Conservation (phyloP, 345 rosid species). For the Syzygium grande region DNA sequence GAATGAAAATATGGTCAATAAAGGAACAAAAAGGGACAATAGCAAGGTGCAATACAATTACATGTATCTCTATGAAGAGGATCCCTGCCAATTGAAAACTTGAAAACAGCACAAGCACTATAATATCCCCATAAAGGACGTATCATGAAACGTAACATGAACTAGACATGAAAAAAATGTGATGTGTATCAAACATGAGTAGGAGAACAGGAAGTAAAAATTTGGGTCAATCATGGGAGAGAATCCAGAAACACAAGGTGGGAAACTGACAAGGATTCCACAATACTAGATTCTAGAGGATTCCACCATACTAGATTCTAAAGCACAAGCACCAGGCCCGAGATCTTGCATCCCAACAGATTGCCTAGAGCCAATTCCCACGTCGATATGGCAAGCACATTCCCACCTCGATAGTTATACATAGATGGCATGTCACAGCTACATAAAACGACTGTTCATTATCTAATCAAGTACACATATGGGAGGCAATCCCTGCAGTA, state of each 20-base stretch:
- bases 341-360: background rate
- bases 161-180: background rate
- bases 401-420: background rate
- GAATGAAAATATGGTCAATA: too few species aligned
- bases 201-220: background rate
- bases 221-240: background rate
- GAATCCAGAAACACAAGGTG: background rate
- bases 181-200: background rate
- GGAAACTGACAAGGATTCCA: background rate
- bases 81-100: too few species aligned
- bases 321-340: background rate
- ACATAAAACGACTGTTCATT: background rate
- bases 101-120: background rate
- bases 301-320: background rate
- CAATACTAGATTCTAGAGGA: background rate
- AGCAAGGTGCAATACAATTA: background rate
- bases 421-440: background rate
- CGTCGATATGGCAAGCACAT: background rate
- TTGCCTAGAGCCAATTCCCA: background rate
- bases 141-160: background rate
- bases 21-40: too few species aligned
- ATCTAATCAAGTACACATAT: conserved; percentile 50
- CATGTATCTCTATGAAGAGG: too few species aligned
- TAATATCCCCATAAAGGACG: background rate
- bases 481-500: too few species aligned